Evolutionary conservation across 495 filamentous ascomycete species (phyloP).

Genomic region (Tuber calosporum): DNA sequence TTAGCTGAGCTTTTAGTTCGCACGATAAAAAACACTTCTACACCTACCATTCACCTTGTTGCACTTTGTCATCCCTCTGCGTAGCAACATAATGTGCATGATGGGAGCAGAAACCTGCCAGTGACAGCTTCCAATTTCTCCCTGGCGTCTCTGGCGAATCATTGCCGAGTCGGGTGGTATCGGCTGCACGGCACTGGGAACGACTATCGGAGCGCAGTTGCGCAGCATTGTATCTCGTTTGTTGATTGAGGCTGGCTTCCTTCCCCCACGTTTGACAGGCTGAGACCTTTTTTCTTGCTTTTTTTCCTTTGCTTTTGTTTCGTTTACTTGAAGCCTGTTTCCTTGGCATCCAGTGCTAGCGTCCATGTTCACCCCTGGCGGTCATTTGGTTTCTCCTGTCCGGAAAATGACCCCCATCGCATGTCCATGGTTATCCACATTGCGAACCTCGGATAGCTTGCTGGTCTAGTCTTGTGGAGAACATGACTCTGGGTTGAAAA

Average conservation of each 20-base stretch:
- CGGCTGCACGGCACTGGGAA: not conserved
- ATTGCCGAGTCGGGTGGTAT: not conserved
- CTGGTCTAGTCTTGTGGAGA: not conserved
- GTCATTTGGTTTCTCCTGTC: not conserved
- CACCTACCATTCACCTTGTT: too few relatives aligned
- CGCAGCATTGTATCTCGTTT: not conserved
- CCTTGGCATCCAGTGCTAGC: not conserved
- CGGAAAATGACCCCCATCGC: not conserved
- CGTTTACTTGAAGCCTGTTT: not conserved
- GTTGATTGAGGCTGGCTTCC: not conserved
- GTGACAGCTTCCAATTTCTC: not conserved
- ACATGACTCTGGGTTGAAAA: not conserved
- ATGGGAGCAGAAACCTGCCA: not conserved
- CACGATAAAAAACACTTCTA: too few relatives aligned
- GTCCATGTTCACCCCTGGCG: not conserved
- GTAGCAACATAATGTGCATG: not conserved
- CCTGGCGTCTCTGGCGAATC: not conserved
- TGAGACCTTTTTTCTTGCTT: not conserved
- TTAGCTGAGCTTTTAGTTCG: too few relatives aligned
- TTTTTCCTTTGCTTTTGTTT: not conserved
- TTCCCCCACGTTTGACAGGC: not conserved
- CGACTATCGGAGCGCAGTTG: not conserved
- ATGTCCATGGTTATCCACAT: not conserved
- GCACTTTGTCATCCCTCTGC: too few relatives aligned
- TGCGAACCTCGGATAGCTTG: not conserved